Base-by-base conservation (phyloP, 371 early-diverging fungal genomes). In the Zychaea mexicana region DNA sequence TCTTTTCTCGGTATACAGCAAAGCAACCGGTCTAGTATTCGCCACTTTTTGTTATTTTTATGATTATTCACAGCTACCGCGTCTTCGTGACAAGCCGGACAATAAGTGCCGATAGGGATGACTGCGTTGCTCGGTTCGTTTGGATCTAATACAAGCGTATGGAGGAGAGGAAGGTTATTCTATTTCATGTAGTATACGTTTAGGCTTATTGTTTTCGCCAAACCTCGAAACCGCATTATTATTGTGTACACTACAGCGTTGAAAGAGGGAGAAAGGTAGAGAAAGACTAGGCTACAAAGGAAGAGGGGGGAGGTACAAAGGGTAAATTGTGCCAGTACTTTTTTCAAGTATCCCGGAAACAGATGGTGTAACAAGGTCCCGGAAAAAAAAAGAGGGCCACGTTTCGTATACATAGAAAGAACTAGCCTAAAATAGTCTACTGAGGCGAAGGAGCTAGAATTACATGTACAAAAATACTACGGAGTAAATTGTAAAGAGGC, bases 11-110 rank as follows among this genome's bases (percentile, higher is more conserved):
- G 49, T 9, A 49, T 19, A 49, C 49, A 49, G 49, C 49, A 24
- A 19, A 49, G 4, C 24, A 49, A 22, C 26, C 49, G 49, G 24
- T n/a, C n/a, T 24, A 49, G 26, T 6, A 49, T 49, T 5, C n/a
- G 49, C 6, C 55, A 31, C 17, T 27, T 54, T 54, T 30, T 54
- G 19, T 30, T 54, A 24, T 30, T 36, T 45, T 58, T 58, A 19
- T 42, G 33, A 33, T 33, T 33, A 33, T 8, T 15, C 4, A n/a
- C 42, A n/a, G 28, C 28, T 15, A 58, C 59, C 9, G 59, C 59
- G 22, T 58, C 45, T n/a, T 36, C 59, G n/a, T 45, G 42, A 22
- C 59, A 58, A n/a, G 59, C 59, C 19, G 59, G 59, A 30, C 59
- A 58, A 24, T 49, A 49, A 6, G 49, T 49, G 24, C 49, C 49